A percentile compares a stretch with the other conserved stretches of the same genome.
phyloP scores from a whole-genome alignment of 1,284 basidiomycete genomes.

The Cerrena zonata region DNA sequence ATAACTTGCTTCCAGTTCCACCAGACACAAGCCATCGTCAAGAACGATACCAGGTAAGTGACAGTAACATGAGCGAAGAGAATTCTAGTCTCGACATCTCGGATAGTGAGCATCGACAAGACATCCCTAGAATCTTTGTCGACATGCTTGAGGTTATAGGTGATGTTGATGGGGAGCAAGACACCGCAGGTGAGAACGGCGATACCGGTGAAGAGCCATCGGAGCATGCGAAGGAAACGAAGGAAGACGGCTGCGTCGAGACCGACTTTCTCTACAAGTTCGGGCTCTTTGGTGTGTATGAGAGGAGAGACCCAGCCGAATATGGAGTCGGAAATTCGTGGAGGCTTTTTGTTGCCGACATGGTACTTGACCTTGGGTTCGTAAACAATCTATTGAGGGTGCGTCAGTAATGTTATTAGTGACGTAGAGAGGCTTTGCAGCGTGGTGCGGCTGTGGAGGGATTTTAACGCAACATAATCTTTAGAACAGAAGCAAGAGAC shows the following conservation, averaged over 20 bases:
- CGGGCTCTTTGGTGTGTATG: slow-evolving; percentile 76
- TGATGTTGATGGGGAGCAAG: slow-evolving; percentile 75
- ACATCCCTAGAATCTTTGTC: slow-evolving; percentile 44
- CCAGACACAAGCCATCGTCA: slow-evolving; percentile 63
- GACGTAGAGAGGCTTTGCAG: no score
- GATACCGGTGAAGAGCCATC: slow-evolving; percentile 70
- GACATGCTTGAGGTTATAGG: slow-evolving; percentile 67
- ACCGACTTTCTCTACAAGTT: slow-evolving; percentile 85
- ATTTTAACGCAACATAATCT: no score
- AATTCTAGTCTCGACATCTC: slow-evolving; percentile 60
- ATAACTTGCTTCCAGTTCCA: slow-evolving; percentile 74
- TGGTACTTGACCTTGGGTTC: slow-evolving; percentile 87
- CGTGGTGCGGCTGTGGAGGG: no score
- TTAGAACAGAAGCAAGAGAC: no score
- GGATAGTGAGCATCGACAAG: slow-evolving; percentile 75
- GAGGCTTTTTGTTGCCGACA: slow-evolving; percentile 73
- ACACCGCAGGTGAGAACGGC: slow-evolving; percentile 66
- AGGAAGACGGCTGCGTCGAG: slow-evolving; percentile 92
- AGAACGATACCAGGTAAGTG: slow-evolving; percentile 66
- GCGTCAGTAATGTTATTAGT: no score
- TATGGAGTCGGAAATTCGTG: slow-evolving; percentile 74
- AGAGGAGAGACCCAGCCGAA: slow-evolving; percentile 89
- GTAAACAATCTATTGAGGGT: slow-evolving; percentile 71
- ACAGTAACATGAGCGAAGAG: slow-evolving; percentile 74
- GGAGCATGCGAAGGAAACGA: slow-evolving; percentile 84